phyloP scores from a whole-genome alignment of 768 basidiomycete genomes.

The Botryobasidium botryosum region DNA sequence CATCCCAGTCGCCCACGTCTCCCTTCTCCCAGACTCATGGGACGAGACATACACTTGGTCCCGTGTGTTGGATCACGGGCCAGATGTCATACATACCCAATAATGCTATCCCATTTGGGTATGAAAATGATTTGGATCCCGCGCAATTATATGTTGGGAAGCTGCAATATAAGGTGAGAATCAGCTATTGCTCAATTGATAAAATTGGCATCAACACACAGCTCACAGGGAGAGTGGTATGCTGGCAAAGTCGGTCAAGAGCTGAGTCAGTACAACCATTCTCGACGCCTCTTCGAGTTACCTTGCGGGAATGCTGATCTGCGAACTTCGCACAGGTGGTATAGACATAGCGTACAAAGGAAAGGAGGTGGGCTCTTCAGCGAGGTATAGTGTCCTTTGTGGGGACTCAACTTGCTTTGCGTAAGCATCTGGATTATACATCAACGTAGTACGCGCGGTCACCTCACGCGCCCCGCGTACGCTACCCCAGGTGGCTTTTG shows the following conservation, averaged over 20 bases:
- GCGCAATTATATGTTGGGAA: slow-evolving; percentile 1
- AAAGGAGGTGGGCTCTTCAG: not conserved
- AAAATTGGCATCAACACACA: too few relatives aligned
- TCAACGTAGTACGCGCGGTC: not conserved
- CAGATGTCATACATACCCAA: slow-evolving; percentile 1
- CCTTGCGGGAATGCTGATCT: not conserved
- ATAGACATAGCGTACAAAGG: not conserved
- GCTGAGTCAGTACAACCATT: not conserved
- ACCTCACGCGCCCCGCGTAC: not conserved
- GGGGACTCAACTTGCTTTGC: slow-evolving; percentile 5
- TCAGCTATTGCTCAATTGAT: too few relatives aligned
- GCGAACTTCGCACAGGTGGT: not conserved
- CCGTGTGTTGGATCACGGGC: slow-evolving; percentile 1
- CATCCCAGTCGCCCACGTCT: not conserved
- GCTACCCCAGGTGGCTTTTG: not conserved
- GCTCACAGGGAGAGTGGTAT: too few relatives aligned
- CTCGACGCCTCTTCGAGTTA: not conserved
- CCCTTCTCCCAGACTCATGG: not conserved
- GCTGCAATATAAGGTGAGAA: slow-evolving; percentile 2
- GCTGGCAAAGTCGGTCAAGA: too few relatives aligned
- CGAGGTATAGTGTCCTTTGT: slow-evolving; percentile 4
- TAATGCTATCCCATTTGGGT: slow-evolving; percentile 1
- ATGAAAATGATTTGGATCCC: not conserved
- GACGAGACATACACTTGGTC: too few relatives aligned
- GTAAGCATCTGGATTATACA: not conserved